Conservation (phyloP, 106 monocot species). For the Dendrobium officinale region DNA sequence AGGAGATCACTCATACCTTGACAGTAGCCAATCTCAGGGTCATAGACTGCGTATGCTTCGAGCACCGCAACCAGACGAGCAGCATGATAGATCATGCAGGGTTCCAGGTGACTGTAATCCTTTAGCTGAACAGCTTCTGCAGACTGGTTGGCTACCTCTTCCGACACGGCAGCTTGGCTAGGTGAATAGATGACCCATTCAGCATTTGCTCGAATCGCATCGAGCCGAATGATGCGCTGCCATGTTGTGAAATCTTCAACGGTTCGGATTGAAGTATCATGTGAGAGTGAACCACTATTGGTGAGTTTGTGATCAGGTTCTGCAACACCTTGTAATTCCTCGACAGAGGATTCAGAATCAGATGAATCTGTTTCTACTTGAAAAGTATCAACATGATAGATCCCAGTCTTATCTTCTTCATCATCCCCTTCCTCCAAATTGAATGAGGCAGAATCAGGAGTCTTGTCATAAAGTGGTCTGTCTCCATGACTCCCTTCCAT, state of each 20-base stretch:
- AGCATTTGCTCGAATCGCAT: conserved; percentile 68
- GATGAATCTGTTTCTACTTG: conserved; percentile 48
- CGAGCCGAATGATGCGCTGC: conserved; percentile 82
- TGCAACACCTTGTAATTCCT: conserved; percentile 11
- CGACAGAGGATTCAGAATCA: conserved; percentile 45
- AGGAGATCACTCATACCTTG: conserved; percentile 95
- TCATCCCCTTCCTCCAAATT: conserved; percentile 10
- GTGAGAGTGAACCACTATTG: conserved; percentile 23
- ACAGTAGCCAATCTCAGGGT: conserved; percentile 87
- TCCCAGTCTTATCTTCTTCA: conserved; percentile 22
- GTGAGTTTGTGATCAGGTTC: conserved; percentile 28
- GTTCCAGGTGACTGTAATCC: conserved; percentile 68
- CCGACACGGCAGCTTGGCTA: conserved; percentile 38
- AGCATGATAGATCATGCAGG: conserved; percentile 76
- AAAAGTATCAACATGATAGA: conserved; percentile 20
- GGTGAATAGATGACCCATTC: conserved; percentile 68
- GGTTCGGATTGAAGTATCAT: conserved; percentile 24
- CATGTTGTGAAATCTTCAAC: conserved; percentile 71
- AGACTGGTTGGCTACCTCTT: conserved; percentile 29
- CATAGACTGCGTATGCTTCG: conserved; percentile 75
- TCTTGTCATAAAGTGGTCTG: conserved; percentile 16
- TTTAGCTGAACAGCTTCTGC: conserved; percentile 52
- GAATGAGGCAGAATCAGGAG: conserved; percentile 10
- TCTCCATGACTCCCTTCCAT: conserved; percentile 17
- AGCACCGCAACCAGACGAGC: conserved; percentile 67